Evolutionary conservation across 441 rosid genomes (phyloP), one percentile per base, ranked within the genome.

Genomic region (Corymbia calophylla): DNA sequence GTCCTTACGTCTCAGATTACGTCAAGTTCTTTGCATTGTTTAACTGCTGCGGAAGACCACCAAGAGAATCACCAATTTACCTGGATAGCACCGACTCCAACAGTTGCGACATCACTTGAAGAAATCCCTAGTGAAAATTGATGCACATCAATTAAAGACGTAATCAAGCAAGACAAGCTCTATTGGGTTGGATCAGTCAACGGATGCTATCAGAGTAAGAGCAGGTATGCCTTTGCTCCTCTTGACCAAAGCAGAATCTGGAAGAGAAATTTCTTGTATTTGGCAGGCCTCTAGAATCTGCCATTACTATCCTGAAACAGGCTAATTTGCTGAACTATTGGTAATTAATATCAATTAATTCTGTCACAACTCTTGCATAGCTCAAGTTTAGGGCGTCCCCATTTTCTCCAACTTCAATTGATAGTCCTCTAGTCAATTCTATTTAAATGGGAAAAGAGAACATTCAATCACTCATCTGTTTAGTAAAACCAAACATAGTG

Each of bases 71-170:
- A 12, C 82, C 53, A 87, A 89, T 87, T 64, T 93, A 97, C 99
- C 98, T 97, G 99, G 92, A 97, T 80, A 90, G 95, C 97, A 90
- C 99, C 99, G 25, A 97, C 88, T 82, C 97, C 99, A 89, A 94
- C 92, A 68, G 99, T 97, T 51, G 99, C 99, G 62, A 91, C 93
- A 73, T 95, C 95, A 92, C 99, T 95, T 53, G 98, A 95, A 87
- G 94, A 90, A 91, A 98, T 91, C 91, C 99, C 99, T 98, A 94
- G 80, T 86, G 82, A 92, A 92, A 53, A 91, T 82, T 82, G 77
- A 89, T 82, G 90, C 7, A 88, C 60, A 29, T 53, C 55, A 58
- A 56, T 86, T 23, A 32, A 64, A 77, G 14, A 5, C 70, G 19
- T 3, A 49, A 51, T 60, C 48, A 90, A 53, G 12, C 44, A 73